These are phyloP conservation scores for Orbilia quercus DNA, from an alignment of 2,329 filamentous ascomycete species.

Conservation along the genomic window DNA sequence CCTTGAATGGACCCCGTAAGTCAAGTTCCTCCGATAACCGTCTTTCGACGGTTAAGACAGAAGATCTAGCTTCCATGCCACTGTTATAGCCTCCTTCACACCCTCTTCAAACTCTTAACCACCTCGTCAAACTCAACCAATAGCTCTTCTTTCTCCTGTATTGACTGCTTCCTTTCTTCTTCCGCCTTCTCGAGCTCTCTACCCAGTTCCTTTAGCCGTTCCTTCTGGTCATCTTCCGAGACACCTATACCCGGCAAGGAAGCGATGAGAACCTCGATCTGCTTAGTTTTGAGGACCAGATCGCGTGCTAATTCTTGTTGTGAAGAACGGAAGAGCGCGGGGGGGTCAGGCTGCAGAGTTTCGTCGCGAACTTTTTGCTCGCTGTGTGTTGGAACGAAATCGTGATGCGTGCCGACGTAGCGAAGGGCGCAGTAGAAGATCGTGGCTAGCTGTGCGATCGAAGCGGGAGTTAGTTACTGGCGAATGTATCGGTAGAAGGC, in stretches of 20 bases:
- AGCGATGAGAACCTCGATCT: conserved; percentile 81
- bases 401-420: conserved; percentile 76
- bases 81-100: conserved; percentile 63
- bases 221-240: conserved; percentile 80
- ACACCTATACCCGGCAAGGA: conserved; percentile 80
- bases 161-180: conserved; percentile 71
- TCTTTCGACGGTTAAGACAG: too few species aligned
- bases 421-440: conserved; percentile 76
- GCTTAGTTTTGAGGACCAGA: conserved; percentile 81
- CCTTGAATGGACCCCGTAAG: too few species aligned
- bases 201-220: conserved; percentile 73
- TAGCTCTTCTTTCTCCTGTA: conserved; percentile 73
- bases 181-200: conserved; percentile 74
- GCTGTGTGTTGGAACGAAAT: conserved; percentile 71
- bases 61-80: too few species aligned
- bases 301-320: conserved; percentile 80
- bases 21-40: too few species aligned
- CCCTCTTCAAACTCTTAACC: conserved; percentile 71
- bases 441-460: conserved; percentile 69
- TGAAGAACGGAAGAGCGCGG: conserved; percentile 69
- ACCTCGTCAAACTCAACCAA: conserved; percentile 72
- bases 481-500: neutral
- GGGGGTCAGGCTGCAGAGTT: conserved; percentile 25
- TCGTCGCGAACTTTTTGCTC: conserved; percentile 62
- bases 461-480: conserved; percentile 8